Percentiles rank a stretch among this genome's conserved stretches.
These are phyloP conservation scores for Populus euphratica DNA, from an alignment of 345 rosid genomes.

Conservation along the genomic window DNA sequence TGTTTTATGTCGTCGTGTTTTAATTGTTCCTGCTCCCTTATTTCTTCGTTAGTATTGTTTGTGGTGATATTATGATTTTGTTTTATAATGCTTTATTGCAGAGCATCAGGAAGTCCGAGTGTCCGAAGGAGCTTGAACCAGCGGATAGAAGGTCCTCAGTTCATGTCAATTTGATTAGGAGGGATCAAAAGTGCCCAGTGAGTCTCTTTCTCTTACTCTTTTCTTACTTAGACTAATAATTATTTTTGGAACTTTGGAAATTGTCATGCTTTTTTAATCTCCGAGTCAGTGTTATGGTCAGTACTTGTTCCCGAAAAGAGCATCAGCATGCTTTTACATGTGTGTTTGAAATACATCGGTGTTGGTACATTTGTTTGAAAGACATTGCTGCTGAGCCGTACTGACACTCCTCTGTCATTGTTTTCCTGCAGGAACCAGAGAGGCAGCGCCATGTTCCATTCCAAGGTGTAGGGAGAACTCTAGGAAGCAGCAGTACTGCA, in stretches of 20 bases:
- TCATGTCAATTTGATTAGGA: conserved; percentile 79
- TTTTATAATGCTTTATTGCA: conserved; percentile 19
- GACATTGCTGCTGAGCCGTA: background rate
- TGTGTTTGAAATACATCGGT: no score
- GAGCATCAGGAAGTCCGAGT: conserved; percentile 94
- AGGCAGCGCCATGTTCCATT: conserved; percentile 54
- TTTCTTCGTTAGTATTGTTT: background rate
- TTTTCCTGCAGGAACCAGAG: conserved; percentile 63
- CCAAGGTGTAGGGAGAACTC: conserved; percentile 89
- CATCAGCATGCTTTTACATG: background rate
- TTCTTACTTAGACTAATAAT: background rate
- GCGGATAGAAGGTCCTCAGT: conserved; percentile 71
- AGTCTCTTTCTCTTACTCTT: conserved; percentile 28
- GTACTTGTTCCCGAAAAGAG: background rate
- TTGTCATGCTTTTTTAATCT: background rate
- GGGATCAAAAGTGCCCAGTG: conserved; percentile 70
- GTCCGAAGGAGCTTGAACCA: conserved; percentile 96
- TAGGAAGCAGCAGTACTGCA: conserved; percentile 62
- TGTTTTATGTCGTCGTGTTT: background rate
- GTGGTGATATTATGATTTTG: background rate
- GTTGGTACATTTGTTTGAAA: background rate
- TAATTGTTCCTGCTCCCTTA: background rate
- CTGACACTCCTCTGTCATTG: background rate
- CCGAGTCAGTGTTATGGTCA: background rate
- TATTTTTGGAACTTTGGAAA: background rate